Evolutionary conservation across 257 asterid species (phyloP).

Genomic region (Ligustrum vulgare): DNA sequence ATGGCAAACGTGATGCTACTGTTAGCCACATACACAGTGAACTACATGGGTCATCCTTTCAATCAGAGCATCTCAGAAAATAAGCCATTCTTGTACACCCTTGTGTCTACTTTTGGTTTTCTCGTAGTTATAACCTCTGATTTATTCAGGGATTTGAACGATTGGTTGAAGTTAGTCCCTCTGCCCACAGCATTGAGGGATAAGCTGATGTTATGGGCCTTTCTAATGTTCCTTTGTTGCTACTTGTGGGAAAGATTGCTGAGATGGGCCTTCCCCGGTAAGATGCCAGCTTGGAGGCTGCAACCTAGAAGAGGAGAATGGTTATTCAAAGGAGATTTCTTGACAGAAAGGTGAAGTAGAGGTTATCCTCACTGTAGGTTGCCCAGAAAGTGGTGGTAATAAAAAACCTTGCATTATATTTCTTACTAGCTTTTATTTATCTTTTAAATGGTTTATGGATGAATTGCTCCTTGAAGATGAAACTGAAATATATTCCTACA

Average conservation of each 20-base stretch:
- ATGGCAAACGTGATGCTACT: slow-evolving; percentile 96
- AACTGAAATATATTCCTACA: no score
- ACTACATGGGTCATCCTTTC: slow-evolving; percentile 97
- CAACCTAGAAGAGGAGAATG: no score
- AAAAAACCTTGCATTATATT: no score
- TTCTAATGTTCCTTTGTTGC: slow-evolving; percentile 56
- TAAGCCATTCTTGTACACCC: slow-evolving; percentile 64
- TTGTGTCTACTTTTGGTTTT: slow-evolving; percentile 68
- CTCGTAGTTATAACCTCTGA: slow-evolving; percentile 81
- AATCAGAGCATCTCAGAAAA: slow-evolving; percentile 88
- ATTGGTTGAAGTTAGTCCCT: slow-evolving; percentile 81
- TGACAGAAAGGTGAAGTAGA: no score
- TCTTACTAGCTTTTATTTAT: no score
- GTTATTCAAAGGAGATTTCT: no score
- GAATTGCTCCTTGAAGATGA: no score
- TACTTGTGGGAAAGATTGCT: slow-evolving; percentile 74
- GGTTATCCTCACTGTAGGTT: no score
- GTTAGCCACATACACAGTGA: slow-evolving; percentile 97
- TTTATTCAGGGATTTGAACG: slow-evolving; percentile 73
- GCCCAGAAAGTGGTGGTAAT: no score
- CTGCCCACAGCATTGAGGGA: slow-evolving; percentile 72
- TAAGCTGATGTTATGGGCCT: slow-evolving; percentile 76
- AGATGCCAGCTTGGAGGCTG: no score
- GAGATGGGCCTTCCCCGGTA: slow-evolving; percentile 66
- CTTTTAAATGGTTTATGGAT: no score